Base-by-base conservation (phyloP, 2,329 filamentous ascomycete genomes). In the Neopestalotiopsis sp. region DNA sequence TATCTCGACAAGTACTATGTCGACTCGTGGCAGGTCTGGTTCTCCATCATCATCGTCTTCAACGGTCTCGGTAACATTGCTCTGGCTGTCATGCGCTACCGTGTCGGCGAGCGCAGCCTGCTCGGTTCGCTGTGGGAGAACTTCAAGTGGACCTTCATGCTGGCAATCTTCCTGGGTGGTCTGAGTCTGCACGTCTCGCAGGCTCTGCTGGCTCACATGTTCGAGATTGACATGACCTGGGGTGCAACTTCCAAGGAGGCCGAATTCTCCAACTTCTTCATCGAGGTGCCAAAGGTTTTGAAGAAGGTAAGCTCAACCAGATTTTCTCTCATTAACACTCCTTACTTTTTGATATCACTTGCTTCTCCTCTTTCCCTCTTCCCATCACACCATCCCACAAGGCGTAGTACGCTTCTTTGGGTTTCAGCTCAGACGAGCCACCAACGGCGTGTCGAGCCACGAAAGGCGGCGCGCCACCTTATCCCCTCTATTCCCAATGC, bases 171-270 rank as follows among this genome's bases (percentile, higher is more conserved):
- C 85, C 85, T 97, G 20, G 94, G 94, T 66, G 94, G 94, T 53
- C 85, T 96, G 64, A 93, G 90, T 1, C 87, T 97, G 45, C 93
- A 97, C 81, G 88, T 97, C 63, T 93, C 89, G 38, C 91, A 95
- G 78, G 94, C 94, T 1, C 84, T 97, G 42, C 81, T 96, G 61
- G 87, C 90, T 4, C 94, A 97, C 83, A 93, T 96, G 88, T 93
- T 96, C 78, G 90, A 93, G 81, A 90, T 95, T 77, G 88, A 96
- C 81, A 95, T 96, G 91, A 89, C 88, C 3, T 96, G 94, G 94
- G 93, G 93, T 65, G 90, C 93, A 1, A 97, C 94, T 0, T 88
- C 90, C 56, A 97, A 97, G 82, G 94, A 97, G 82, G 89, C 89
- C 64, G 91, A 94, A 75, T 90, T 92, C 76, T 91, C 92, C 32